Evolutionary conservation across 768 basidiomycete species (phyloP).

Genomic region (Obba rivulosa): DNA sequence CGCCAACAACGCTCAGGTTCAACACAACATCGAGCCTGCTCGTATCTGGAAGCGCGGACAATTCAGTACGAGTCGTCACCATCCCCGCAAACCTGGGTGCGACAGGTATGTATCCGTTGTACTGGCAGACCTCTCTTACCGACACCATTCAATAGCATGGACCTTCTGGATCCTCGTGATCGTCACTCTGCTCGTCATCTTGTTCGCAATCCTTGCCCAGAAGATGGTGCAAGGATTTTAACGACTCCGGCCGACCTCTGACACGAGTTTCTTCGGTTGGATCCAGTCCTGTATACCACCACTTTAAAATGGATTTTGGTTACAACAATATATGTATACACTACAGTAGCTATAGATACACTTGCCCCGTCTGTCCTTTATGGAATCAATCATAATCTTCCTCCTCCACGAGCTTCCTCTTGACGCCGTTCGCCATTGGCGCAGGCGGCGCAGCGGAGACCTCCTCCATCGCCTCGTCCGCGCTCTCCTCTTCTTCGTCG

Average conservation of each 20-base stretch:
- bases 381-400: constrained; percentile 71
- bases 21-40: constrained; percentile 77
- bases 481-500: constrained; percentile 58
- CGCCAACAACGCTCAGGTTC: constrained; percentile 85
- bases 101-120: constrained; percentile 40
- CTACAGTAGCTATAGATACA: constrained; percentile 19
- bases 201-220: constrained; percentile 26
- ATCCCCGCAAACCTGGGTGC: constrained; percentile 54
- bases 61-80: constrained; percentile 73
- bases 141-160: constrained; percentile 19
- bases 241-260: background rate
- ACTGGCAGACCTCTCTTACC: background rate
- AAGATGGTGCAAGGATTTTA: constrained; percentile 12
- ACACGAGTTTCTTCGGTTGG: background rate
- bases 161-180: constrained; percentile 23
- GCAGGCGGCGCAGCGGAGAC: constrained; percentile 45
- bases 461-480: constrained; percentile 74
- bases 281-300: constrained; percentile 5
- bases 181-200: constrained; percentile 21
- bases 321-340: constrained; percentile 3
- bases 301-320: constrained; percentile 4
- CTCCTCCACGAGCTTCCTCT: constrained; percentile 79
- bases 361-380: too few relatives aligned
- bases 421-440: constrained; percentile 47
- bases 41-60: constrained; percentile 89